Evolutionary conservation across 768 basidiomycete species (phyloP), one percentile per base, ranked within the genome.

Genomic region (Russula brevipes): DNA sequence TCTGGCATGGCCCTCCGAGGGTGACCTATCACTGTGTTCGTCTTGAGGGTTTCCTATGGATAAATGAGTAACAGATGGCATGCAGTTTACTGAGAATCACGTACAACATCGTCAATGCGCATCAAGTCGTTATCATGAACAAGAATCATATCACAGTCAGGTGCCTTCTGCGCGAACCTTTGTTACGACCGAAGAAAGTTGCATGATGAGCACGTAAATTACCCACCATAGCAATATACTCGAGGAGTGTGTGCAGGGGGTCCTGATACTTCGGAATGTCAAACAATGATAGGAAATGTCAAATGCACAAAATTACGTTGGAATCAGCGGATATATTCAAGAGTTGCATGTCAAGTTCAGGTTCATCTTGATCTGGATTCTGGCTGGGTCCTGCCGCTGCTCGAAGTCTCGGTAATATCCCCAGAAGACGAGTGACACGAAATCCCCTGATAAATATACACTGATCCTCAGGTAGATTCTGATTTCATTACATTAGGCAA

Each of bases 111-210:
- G 6, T 17, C 42, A 4, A 56, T 44, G 42, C 4, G 17, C 17
- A n/a, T 44, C 31, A 56, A 14, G 54, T 56, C 54, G 17, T 54
- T 41, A 10, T 54, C 54, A 54, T 54, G 46, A 19, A 39, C 46
- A 10, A 57, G 24, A 47, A 24, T 36, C 24, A 57, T 38, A 4
- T 57, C 38, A 31, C 46, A 49, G 16, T 57, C 31, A 17, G 14
- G 46, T 12, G 57, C 24, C 14, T 33, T 31, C 30, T 38, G 16
- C 16, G 1, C 24, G 4, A 2, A 31, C 17, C 17, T 33, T 16
- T 24, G 1, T 54, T 24, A 31, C 8, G 45, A n/a, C 14, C 17
- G 31, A 9, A 16, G 16, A 33, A 16, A 24, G 24, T 24, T 24
- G 24, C 24, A 24, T 24, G 24, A 33, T 17, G 2, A 12, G 8